phyloP scores from a whole-genome alignment of 331 rosid genomes.

The Ulmus americana region DNA sequence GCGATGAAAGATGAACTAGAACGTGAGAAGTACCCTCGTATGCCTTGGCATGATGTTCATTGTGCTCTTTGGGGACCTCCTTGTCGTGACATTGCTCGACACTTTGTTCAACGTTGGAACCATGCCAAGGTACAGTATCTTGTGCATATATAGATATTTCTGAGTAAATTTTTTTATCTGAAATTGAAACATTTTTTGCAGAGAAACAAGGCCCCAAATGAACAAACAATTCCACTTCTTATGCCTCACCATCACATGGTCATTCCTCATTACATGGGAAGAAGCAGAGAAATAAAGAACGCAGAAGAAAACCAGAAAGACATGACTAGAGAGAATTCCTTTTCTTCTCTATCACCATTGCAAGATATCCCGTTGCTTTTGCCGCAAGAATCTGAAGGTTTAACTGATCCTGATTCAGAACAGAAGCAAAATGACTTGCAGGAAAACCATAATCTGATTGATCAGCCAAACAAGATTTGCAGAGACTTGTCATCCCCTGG shows the following conservation, averaged over 20 bases:
- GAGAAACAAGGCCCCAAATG: slow-evolving; percentile 47
- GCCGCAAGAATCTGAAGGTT: slow-evolving; percentile 37
- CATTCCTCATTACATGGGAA: slow-evolving; percentile 48
- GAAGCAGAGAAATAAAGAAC: slow-evolving; percentile 20
- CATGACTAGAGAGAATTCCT: slow-evolving; percentile 18
- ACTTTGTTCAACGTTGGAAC: slow-evolving; percentile 54
- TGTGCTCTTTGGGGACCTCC: slow-evolving; percentile 50
- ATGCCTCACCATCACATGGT: slow-evolving; percentile 52
- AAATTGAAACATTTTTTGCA: slow-evolving; percentile 10
- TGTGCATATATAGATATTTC: neutral
- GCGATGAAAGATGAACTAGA: slow-evolving; percentile 40
- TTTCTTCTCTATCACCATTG: slow-evolving; percentile 25
- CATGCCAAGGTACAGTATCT: slow-evolving; percentile 40
- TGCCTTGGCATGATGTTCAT: slow-evolving; percentile 59
- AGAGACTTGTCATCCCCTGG: slow-evolving; percentile 20
- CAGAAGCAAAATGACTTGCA: slow-evolving; percentile 12
- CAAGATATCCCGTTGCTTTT: slow-evolving; percentile 43
- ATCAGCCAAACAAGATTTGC: slow-evolving; percentile 26
- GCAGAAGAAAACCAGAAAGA: slow-evolving; percentile 16
- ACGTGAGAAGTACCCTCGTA: slow-evolving; percentile 41
- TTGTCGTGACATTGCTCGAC: slow-evolving; percentile 45
- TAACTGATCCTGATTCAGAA: slow-evolving; percentile 18
- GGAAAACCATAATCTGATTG: slow-evolving; percentile 18
- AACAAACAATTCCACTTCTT: slow-evolving; percentile 41
- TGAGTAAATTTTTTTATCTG: too few species aligned